Conservation (phyloP, 2,329 filamentous ascomycete species). For the Trichothecium roseum region DNA sequence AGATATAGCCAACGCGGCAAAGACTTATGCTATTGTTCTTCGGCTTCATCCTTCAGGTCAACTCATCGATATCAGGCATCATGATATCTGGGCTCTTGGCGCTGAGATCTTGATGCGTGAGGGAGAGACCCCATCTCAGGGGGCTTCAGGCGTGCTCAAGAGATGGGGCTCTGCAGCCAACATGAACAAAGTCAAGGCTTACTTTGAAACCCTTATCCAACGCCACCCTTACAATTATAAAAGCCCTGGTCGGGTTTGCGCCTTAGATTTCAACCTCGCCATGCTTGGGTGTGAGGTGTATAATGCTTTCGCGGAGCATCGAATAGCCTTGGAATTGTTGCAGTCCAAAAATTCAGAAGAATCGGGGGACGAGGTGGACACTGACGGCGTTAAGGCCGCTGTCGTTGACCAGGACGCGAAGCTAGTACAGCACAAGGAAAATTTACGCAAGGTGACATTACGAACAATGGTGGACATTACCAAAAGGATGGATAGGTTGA, state of each 20-base stretch:
- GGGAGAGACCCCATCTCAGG: constrained; percentile 24
- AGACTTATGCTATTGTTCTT: constrained; percentile 66
- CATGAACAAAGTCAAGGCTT: constrained; percentile 37
- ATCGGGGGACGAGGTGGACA: constrained; percentile 14
- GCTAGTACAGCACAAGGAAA: constrained; percentile 17
- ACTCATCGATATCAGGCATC: constrained; percentile 56
- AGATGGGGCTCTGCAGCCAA: constrained; percentile 35
- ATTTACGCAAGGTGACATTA: constrained; percentile 40
- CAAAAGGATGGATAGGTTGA: constrained; percentile 57
- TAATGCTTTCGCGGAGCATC: constrained; percentile 53
- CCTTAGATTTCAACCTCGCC: constrained; percentile 70
- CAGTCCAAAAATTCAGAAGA: constrained; percentile 14
- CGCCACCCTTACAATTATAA: constrained; percentile 62
- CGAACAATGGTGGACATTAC: constrained; percentile 52
- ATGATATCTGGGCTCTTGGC: constrained; percentile 71
- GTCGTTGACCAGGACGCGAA: constrained; percentile 9
- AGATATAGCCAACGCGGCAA: constrained; percentile 60
- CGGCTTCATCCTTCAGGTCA: constrained; percentile 32
- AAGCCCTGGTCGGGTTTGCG: constrained; percentile 47
- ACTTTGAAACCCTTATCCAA: constrained; percentile 70
- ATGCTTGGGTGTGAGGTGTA: constrained; percentile 77
- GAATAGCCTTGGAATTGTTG: constrained; percentile 28
- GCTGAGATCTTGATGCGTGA: constrained; percentile 71
- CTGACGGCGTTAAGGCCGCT: neutral
- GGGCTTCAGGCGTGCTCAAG: constrained; percentile 3